These are phyloP conservation scores for Mucor sp. DNA, from an alignment of 371 early-diverging fungal genomes.

Conservation along the genomic window DNA sequence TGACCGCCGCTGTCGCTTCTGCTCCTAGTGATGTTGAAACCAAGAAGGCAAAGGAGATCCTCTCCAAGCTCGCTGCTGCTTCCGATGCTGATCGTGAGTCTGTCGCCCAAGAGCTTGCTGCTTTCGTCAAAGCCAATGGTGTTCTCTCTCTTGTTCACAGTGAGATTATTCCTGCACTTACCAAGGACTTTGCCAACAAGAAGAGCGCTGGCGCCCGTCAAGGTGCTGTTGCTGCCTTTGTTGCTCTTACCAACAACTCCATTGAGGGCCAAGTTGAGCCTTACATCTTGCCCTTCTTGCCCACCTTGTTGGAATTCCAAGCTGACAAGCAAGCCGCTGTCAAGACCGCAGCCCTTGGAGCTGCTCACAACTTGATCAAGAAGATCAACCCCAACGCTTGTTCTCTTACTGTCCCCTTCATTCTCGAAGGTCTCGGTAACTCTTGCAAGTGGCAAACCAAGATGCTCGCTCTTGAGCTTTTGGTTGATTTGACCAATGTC, in stretches of 20 bases:
- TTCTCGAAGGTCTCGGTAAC: conserved; percentile 60
- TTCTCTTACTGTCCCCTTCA: conserved; percentile 54
- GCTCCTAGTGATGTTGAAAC: conserved; percentile 32
- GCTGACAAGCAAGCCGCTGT: conserved; percentile 70
- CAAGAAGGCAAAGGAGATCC: conserved; percentile 40
- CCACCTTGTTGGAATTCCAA: conserved; percentile 58
- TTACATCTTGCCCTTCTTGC: conserved; percentile 56
- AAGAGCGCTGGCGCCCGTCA: conserved; percentile 68
- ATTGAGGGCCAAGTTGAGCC: conserved; percentile 62
- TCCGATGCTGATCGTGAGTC: conserved; percentile 58
- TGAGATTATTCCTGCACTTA: conserved; percentile 53
- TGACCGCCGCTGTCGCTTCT: conserved; percentile 24
- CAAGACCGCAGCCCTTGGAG: conserved; percentile 62
- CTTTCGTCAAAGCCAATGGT: conserved; percentile 50
- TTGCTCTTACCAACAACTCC: conserved; percentile 52
- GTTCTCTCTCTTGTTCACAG: conserved; percentile 55
- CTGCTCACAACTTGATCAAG: conserved; percentile 53
- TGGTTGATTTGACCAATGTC: conserved; percentile 46
- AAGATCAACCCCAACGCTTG: conserved; percentile 59
- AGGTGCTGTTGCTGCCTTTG: conserved; percentile 65
- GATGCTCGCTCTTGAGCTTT: conserved; percentile 58
- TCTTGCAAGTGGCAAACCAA: conserved; percentile 81
- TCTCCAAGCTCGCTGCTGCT: conserved; percentile 50
- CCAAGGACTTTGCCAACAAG: conserved; percentile 60
- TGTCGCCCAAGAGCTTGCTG: conserved; percentile 54